These are phyloP conservation scores for Cladorrhinum sp. DNA, from an alignment of 2,329 filamentous ascomycete genomes.

Conservation along the genomic window DNA sequence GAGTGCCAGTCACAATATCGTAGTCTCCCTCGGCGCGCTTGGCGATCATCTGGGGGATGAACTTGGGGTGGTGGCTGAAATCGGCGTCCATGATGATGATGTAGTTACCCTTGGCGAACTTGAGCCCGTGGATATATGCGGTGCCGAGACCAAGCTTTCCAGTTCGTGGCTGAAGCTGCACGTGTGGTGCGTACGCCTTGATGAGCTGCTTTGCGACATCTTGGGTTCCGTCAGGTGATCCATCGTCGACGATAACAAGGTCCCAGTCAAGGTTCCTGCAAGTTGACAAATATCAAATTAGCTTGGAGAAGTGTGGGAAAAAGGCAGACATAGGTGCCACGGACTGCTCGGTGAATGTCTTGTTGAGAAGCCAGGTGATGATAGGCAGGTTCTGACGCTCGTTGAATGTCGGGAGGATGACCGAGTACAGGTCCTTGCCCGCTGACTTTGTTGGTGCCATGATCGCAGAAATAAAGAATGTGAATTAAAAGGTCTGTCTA, in stretches of 20 bases:
- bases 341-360: constrained; percentile 85
- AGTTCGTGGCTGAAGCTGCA: constrained; percentile 80
- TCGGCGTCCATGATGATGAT: constrained; percentile 99
- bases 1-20: constrained; percentile 95
- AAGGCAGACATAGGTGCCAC: constrained; percentile 28
- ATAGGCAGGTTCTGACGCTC: constrained; percentile 96
- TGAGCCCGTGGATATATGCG: constrained; percentile 90
- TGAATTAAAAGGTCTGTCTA: not conserved
- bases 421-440: constrained; percentile 78
- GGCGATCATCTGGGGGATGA: constrained; percentile 90
- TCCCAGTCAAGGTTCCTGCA: constrained; percentile 90
- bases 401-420: constrained; percentile 98
- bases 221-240: constrained; percentile 92
- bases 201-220: constrained; percentile 87
- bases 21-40: constrained; percentile 74
- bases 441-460: constrained; percentile 47
- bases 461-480: constrained; percentile 14
- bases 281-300: not conserved
- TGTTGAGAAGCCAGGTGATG: constrained; percentile 89
- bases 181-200: constrained; percentile 74
- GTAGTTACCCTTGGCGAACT: constrained; percentile 88
- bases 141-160: constrained; percentile 97
- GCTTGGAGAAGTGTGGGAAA: not conserved
- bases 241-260: constrained; percentile 96
- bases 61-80: constrained; percentile 98